Conservation (phyloP, 306 rosid species). For the Ochetophila trinervis region DNA sequence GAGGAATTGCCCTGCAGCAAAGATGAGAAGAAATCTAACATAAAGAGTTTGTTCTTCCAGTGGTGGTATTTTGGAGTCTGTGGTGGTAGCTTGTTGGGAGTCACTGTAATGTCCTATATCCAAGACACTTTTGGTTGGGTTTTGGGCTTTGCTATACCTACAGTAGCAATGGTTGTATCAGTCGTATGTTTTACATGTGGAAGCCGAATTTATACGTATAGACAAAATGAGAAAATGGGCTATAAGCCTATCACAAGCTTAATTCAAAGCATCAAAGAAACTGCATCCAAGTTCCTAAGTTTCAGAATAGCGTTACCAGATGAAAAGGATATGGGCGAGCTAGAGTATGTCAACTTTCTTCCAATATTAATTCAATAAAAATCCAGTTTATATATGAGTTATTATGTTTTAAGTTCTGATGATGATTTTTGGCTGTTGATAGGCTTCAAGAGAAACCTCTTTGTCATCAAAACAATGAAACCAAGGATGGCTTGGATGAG, state of each 20-base stretch:
- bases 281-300: slow-evolving; percentile 48
- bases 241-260: slow-evolving; percentile 30
- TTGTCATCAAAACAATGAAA: slow-evolving; percentile 46
- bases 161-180: slow-evolving; percentile 56
- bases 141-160: slow-evolving; percentile 79
- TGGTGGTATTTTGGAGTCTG: slow-evolving; percentile 96
- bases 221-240: slow-evolving; percentile 26
- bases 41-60: slow-evolving; percentile 59
- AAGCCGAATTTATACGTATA: slow-evolving; percentile 58
- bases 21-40: slow-evolving; percentile 41
- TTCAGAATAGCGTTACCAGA: slow-evolving; percentile 41
- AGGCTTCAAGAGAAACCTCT: slow-evolving; percentile 88
- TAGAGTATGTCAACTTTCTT: slow-evolving; percentile 62
- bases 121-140: slow-evolving; percentile 96
- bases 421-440: not conserved
- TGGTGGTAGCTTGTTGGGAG: slow-evolving; percentile 77
- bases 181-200: slow-evolving; percentile 59
- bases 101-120: slow-evolving; percentile 84
- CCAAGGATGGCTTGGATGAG: slow-evolving; percentile 30
- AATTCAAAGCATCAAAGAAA: slow-evolving; percentile 44
- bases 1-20: slow-evolving; percentile 63
- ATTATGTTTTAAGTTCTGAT: not conserved
- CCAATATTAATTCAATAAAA: not conserved
- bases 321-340: slow-evolving; percentile 47
- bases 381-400: not conserved